Evolutionary conservation across 225 moss, liverwort and hornwort species (phyloP), one percentile per base, ranked within the genome.

Genomic region (Marchantia polymorpha): DNA sequence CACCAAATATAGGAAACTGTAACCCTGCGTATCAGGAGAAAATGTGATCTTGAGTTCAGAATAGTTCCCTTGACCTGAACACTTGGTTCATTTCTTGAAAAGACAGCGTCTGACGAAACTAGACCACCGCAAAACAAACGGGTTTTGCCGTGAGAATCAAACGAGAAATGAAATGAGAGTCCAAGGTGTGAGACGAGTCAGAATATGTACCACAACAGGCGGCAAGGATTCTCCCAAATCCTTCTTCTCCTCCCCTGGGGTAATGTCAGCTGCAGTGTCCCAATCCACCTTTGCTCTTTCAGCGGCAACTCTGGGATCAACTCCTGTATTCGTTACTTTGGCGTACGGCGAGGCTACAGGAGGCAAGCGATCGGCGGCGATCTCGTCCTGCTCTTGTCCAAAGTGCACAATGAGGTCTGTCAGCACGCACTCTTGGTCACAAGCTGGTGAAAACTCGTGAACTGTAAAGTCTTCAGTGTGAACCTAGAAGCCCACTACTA

Each of bases 251-350:
- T 67, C 89, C 86, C 88, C 79, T 46, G 88, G 83, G 73, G 83
- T 58, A 77, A 95, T 87, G 19, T 99, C 92, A 74, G 93, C 83
- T 74, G 95, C 97, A 52, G 87, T 87, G 85, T 99, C 95, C 97
- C 95, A 99, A 39, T 99, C 95, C 56, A 94, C 23, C 47, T 89
- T 89, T 63, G 97, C 97, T 64, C 93, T 92, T 72, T 89, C 85
- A 16, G 97, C 97, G 80, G 97, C 92, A 72, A 93, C 14, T 82
- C 87, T 93, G 5, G 97, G 95, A 69, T 99, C 97, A n/a, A 99
- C 97, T 74, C 95, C 95, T 0, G 97, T 99, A 26, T 92, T 86
- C 47, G 97, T 99, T 78, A 81, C 74, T 87, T 94, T 92, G 0
- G 97, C 97, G 81, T 99, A 99, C 12, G 97, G 91, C 58, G 89